A percentile compares a stretch with the other conserved stretches of the same genome.
Conservation (phyloP, 2,329 filamentous ascomycete genomes). For the Colletotrichum sp. region DNA sequence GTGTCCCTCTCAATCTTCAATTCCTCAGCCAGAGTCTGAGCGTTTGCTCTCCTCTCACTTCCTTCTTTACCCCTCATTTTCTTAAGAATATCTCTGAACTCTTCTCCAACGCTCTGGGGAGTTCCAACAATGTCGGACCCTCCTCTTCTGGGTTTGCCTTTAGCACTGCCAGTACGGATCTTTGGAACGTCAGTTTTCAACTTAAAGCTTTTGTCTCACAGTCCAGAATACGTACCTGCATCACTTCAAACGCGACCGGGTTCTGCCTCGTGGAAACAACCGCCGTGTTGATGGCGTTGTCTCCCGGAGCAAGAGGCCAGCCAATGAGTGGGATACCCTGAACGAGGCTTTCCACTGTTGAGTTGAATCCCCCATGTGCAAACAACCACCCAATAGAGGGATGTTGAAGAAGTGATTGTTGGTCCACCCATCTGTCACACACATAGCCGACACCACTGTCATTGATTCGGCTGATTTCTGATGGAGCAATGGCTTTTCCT, state of each 20-base stretch:
- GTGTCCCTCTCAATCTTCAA: neutral
- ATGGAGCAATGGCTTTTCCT: neutral
- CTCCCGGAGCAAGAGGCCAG: neutral
- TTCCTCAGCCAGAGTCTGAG: neutral
- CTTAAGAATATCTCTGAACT: neutral
- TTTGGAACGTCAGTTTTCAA: neutral
- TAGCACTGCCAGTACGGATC: neutral
- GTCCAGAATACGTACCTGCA: neutral
- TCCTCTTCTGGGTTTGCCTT: neutral
- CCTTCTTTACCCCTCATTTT: neutral
- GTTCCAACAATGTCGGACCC: neutral
- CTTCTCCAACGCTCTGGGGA: neutral
- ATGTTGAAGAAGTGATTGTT: neutral
- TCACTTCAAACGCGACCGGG: neutral
- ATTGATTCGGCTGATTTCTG: neutral
- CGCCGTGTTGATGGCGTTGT: neutral
- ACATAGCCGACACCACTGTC: neutral
- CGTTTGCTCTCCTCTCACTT: neutral
- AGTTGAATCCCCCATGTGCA: neutral
- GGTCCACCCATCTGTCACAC: neutral
- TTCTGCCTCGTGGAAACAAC: neutral
- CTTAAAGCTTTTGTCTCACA: neutral
- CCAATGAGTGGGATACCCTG: neutral
- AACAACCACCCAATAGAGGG: neutral
- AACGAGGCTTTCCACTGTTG: neutral